These are phyloP conservation scores for Chalara sp. DNA, from an alignment of 2,329 filamentous ascomycete species.

Conservation along the genomic window DNA sequence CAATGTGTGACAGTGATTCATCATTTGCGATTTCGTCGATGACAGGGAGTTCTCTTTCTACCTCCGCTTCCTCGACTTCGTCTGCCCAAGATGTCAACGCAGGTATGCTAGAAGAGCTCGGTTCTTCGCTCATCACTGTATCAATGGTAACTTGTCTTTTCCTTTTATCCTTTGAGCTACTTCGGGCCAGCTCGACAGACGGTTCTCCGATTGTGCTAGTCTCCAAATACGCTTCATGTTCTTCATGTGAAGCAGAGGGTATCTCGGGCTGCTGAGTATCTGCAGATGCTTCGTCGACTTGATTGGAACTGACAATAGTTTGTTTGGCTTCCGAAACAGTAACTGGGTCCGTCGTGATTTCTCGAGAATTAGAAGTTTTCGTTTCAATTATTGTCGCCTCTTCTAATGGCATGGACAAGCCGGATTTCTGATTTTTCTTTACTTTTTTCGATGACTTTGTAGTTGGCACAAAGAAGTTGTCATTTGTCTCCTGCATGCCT, in stretches of 20 bases:
- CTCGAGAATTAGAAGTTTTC: not conserved
- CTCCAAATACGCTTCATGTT: not conserved
- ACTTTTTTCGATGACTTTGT: slow-evolving; percentile 17
- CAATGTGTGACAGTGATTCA: slow-evolving; percentile 24
- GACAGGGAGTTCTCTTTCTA: slow-evolving; percentile 20
- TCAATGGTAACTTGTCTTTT: slow-evolving; percentile 22
- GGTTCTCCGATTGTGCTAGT: not conserved
- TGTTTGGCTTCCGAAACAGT: not conserved
- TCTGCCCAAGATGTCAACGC: slow-evolving; percentile 22
- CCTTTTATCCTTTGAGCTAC: slow-evolving; percentile 24
- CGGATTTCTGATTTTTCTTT: slow-evolving; percentile 15
- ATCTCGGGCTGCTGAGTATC: not conserved
- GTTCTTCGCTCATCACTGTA: slow-evolving; percentile 4
- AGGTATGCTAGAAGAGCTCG: slow-evolving; percentile 5
- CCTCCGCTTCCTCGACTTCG: slow-evolving; percentile 23
- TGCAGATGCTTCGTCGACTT: not conserved
- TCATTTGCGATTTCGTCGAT: slow-evolving; percentile 24
- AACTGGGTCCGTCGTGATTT: not conserved
- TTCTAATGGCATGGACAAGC: not conserved
- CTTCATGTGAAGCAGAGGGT: not conserved
- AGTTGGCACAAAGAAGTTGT: not conserved
- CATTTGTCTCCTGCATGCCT: not conserved
- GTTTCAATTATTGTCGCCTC: not conserved
- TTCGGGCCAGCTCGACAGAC: slow-evolving; percentile 9
- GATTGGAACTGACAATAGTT: not conserved